Conservation (phyloP, 768 basidiomycete species). For the Hygrophoropsis aurantiaca region DNA sequence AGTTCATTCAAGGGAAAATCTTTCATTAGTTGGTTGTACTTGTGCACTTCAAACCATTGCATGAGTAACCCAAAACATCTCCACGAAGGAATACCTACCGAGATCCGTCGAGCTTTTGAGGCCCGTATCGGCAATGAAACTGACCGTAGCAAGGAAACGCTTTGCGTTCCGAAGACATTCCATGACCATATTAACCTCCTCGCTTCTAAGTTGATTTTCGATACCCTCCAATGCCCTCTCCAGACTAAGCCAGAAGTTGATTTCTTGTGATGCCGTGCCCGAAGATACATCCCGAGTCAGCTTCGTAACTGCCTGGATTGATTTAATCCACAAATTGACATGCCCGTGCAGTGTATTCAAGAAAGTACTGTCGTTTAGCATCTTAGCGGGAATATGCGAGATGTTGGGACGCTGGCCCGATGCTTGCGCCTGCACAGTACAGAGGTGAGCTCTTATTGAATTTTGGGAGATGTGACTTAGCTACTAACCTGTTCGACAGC, state of each 20-base stretch:
- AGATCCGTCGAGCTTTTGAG: conserved; percentile 90
- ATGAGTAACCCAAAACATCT: background rate
- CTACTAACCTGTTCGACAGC: conserved; percentile 71
- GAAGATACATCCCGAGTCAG: conserved; percentile 90
- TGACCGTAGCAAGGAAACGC: conserved; percentile 95
- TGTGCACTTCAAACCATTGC: conserved; percentile 68
- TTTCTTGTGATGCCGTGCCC: conserved; percentile 96
- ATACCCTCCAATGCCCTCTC: conserved; percentile 93
- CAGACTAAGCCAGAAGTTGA: conserved; percentile 98
- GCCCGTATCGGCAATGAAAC: conserved; percentile 97
- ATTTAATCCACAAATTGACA: conserved; percentile 98
- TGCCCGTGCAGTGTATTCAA: conserved; percentile 91
- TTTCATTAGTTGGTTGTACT: conserved; percentile 98
- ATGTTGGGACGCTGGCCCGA: conserved; percentile 66
- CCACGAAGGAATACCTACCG: conserved; percentile 44
- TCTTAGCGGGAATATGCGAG: conserved; percentile 68
- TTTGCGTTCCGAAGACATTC: conserved; percentile 95
- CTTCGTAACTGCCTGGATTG: conserved; percentile 95
- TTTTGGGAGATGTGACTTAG: background rate
- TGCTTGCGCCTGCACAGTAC: conserved; percentile 40
- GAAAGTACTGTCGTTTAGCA: conserved; percentile 86
- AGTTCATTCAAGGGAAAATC: conserved; percentile 98
- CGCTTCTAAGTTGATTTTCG: conserved; percentile 86
- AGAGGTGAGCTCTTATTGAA: conserved; percentile 7
- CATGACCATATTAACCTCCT: conserved; percentile 91